These are phyloP conservation scores for Hibiscus tridactylites DNA, from an alignment of 345 rosid genomes.

Conservation along the genomic window DNA sequence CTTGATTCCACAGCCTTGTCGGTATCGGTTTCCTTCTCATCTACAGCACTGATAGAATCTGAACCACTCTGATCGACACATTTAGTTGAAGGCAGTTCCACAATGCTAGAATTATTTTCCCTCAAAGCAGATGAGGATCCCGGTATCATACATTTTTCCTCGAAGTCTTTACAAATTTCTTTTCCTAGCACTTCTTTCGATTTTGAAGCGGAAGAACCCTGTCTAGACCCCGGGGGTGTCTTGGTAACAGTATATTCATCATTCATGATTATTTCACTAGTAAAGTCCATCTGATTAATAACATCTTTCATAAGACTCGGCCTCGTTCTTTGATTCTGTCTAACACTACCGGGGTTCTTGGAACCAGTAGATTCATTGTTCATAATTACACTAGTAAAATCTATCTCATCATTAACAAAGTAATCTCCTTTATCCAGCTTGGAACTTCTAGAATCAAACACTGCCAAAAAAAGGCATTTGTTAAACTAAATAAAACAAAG, in stretches of 20 bases:
- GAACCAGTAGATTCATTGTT: slow-evolving; percentile 52
- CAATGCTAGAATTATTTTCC: slow-evolving; percentile 15
- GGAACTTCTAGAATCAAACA: slow-evolving; percentile 20
- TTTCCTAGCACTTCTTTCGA: too few species aligned
- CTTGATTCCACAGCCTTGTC: slow-evolving; percentile 19
- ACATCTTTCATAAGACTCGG: slow-evolving; percentile 23
- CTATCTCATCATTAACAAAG: slow-evolving; percentile 34
- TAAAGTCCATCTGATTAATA: slow-evolving; percentile 47
- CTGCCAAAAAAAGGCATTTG: slow-evolving; percentile 33
- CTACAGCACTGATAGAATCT: slow-evolving; percentile 6
- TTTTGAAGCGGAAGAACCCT: too few species aligned
- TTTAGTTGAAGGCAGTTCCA: slow-evolving; percentile 27
- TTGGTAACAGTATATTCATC: slow-evolving; percentile 53
- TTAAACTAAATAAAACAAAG: not conserved
- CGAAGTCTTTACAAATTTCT: slow-evolving; percentile 13
- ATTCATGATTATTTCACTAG: slow-evolving; percentile 44
- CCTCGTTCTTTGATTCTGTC: slow-evolving; percentile 12
- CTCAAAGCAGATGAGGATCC: slow-evolving; percentile 27
- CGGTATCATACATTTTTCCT: slow-evolving; percentile 6
- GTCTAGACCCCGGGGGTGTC: too few species aligned
- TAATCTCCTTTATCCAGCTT: slow-evolving; percentile 23
- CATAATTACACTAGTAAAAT: slow-evolving; percentile 52
- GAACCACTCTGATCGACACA: slow-evolving; percentile 20
- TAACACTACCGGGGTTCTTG: slow-evolving; percentile 29
- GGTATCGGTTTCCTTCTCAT: slow-evolving; percentile 14